Evolutionary conservation across 805 yeast genomes (phyloP).

Genomic region (Candida yuanshanica): DNA sequence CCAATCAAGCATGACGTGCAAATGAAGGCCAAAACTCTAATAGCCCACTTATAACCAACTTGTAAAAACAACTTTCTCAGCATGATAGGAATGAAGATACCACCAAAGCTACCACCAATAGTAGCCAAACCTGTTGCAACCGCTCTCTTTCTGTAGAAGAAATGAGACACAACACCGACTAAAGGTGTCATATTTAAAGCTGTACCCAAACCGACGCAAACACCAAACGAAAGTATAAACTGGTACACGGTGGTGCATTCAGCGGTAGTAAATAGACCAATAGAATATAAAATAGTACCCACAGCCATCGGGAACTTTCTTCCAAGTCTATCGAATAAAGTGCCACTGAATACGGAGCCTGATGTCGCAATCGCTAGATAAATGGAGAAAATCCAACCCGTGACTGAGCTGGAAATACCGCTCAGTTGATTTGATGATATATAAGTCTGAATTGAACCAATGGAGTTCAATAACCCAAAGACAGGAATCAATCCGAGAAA

Average conservation of each 20-base stretch:
- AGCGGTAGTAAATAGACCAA: constrained; percentile 54
- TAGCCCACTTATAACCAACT: constrained; percentile 57
- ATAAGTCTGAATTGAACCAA: constrained; percentile 64
- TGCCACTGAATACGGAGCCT: constrained; percentile 51
- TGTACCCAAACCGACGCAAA: constrained; percentile 53
- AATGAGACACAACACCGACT: constrained; percentile 57
- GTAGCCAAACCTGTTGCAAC: constrained; percentile 47
- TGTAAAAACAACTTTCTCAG: constrained; percentile 42
- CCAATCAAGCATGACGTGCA: constrained; percentile 33
- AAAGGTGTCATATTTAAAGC: constrained; percentile 59
- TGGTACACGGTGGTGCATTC: constrained; percentile 49
- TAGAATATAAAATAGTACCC: constrained; percentile 41
- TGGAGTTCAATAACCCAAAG: constrained; percentile 54
- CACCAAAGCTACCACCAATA: constrained; percentile 55
- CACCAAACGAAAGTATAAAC: constrained; percentile 54
- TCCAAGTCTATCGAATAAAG: constrained; percentile 61
- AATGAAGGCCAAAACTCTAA: constrained; percentile 46
- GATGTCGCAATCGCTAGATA: constrained; percentile 46
- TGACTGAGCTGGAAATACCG: constrained; percentile 41
- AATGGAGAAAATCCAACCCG: constrained; percentile 62
- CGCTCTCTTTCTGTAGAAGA: constrained; percentile 58
- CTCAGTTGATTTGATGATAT: constrained; percentile 49
- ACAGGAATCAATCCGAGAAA: constrained; percentile 54
- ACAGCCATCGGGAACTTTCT: constrained; percentile 37
- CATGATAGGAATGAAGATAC: constrained; percentile 50